These are phyloP conservation scores for Phytophthora sojae DNA, from an alignment of 352 stramenopile genomes.

Conservation along the genomic window DNA sequence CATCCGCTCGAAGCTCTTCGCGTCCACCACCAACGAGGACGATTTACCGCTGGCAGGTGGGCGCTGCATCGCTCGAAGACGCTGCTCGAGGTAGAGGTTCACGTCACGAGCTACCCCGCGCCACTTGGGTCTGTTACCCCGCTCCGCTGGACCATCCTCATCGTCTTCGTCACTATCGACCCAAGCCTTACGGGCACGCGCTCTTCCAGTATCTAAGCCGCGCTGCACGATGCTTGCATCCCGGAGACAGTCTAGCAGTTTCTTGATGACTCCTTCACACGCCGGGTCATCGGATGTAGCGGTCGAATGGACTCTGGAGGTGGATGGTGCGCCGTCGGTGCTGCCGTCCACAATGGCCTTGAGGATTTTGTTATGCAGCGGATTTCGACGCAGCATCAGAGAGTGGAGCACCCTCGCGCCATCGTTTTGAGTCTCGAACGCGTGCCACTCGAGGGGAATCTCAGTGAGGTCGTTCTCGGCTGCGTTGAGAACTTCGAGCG, in stretches of 20 bases:
- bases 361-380: conserved; percentile 40
- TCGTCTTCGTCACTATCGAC: conserved; percentile 39
- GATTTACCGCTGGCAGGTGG: background rate
- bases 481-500: conserved; percentile 52
- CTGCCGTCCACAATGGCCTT: conserved; percentile 39
- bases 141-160: background rate
- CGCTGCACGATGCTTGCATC: conserved; percentile 29
- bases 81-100: conserved; percentile 48
- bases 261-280: conserved; percentile 59
- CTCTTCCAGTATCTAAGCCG: background rate
- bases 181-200: conserved; percentile 27
- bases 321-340: conserved; percentile 15
- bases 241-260: conserved; percentile 60
- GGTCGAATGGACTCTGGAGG: background rate
- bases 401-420: conserved; percentile 44
- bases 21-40: conserved; percentile 29
- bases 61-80: conserved; percentile 37
- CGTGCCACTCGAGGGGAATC: conserved; percentile 60
- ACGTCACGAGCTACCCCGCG: conserved; percentile 58
- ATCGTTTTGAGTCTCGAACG: conserved; percentile 43
- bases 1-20: conserved; percentile 49
- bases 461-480: conserved; percentile 53
- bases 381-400: conserved; percentile 59
- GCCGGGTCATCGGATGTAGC: conserved; percentile 31
- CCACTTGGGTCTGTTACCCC: conserved; percentile 39